Conservation (phyloP, 192 early-diverging fungal species). For the Jimgerdemannia flammicorona region DNA sequence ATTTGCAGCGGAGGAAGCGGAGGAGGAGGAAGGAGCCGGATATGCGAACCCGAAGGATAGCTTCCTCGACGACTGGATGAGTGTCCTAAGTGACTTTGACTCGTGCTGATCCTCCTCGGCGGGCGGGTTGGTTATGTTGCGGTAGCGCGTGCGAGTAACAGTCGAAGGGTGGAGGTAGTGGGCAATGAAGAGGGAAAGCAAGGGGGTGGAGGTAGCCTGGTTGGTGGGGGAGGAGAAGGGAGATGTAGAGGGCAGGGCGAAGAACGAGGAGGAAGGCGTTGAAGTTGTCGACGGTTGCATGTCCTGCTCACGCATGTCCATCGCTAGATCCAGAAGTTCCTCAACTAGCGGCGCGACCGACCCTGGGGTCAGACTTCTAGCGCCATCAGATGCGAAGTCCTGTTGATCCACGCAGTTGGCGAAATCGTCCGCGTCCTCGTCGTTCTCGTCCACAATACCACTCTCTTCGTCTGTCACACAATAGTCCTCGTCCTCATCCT, state of each 20-base stretch:
- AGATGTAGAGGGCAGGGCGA: not conserved
- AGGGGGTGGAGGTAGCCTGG: not conserved
- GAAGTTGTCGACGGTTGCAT: not conserved
- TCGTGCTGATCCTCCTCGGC: not conserved
- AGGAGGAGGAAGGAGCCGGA: not conserved
- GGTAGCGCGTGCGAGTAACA: not conserved
- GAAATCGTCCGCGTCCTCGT: not conserved
- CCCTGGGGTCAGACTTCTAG: not conserved
- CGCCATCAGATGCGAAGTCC: not conserved
- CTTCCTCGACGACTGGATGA: not conserved
- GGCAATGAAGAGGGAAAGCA: slow-evolving; percentile 1
- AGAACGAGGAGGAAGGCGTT: not conserved
- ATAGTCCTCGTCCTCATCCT: not conserved
- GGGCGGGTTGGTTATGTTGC: not conserved
- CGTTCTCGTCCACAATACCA: not conserved
- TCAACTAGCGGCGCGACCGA: not conserved
- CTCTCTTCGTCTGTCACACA: not conserved
- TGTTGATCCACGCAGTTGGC: not conserved
- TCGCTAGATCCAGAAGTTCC: not conserved
- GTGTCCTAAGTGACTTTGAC: not conserved
- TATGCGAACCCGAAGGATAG: not conserved
- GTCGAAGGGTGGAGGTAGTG: not conserved
- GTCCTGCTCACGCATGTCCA: not conserved
- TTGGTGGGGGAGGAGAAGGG: not conserved
- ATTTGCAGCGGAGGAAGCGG: not conserved